phyloP scores from a whole-genome alignment of 176 grass and related monocot genomes.

The sorghum (Sorghum bicolor) region Sorghum_bicolor_NCBIv3 NC_012871.2:75641501-75642000 shows the following conservation, averaged over 20 bases:
- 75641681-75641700: too few species aligned
- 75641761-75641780: background rate
- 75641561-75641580: too few species aligned
- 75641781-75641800: background rate
- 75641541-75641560: too few species aligned
- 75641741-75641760: slow-evolving; percentile 5
- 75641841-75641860: slow-evolving; percentile 7
- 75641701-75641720: too few species aligned
- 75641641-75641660: too few species aligned
- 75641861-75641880: slow-evolving; percentile 1
- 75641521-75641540: too few species aligned
- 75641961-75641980: slow-evolving; percentile 18
- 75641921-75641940: slow-evolving; percentile 8
- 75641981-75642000: background rate
- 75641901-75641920: slow-evolving; percentile 31
- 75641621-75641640: too few species aligned
- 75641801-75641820: background rate
- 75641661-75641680: too few species aligned
- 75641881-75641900: background rate
- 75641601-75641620: too few species aligned
- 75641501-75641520: too few species aligned
- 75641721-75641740: too few species aligned
- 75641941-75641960: background rate
- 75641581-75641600: too few species aligned
- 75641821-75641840: background rate